Percentiles rank a stretch among this genome's conserved stretches.
Conservation (phyloP, 2,329 filamentous ascomycete species). For the Stagonosporopsis chrysanthemi region DNA sequence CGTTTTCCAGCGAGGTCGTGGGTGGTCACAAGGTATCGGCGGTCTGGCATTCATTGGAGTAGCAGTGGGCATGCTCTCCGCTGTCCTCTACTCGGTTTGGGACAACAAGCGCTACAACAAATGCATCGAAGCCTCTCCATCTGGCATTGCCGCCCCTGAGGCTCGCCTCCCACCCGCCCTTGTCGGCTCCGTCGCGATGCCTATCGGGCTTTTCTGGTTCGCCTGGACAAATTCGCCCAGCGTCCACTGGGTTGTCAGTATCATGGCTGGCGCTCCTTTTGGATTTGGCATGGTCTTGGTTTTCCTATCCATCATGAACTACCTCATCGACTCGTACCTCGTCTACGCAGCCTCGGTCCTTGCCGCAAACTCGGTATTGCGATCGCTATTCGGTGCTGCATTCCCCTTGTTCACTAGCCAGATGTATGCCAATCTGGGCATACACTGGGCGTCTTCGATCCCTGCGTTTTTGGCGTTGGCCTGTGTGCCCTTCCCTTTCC, state of each 20-base stretch:
- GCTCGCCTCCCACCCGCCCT: conserved; percentile 68
- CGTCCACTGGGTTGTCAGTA: conserved; percentile 63
- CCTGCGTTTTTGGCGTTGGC: conserved; percentile 57
- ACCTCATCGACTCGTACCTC: conserved; percentile 69
- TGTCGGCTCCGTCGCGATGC: conserved; percentile 66
- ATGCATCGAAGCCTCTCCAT: conserved; percentile 28
- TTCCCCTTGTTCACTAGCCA: conserved; percentile 58
- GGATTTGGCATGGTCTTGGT: conserved; percentile 50
- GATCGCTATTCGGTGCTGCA: conserved; percentile 56
- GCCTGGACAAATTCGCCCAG: conserved; percentile 53
- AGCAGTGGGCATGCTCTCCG: conserved; percentile 26
- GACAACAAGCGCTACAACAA: conserved; percentile 48
- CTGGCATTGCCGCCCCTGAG: conserved; percentile 57
- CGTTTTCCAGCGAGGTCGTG: conserved; percentile 46
- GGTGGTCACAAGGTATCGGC: conserved; percentile 49
- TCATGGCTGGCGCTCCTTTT: conserved; percentile 58
- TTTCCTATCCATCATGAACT: conserved; percentile 63
- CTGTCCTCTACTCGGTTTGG: conserved; percentile 37
- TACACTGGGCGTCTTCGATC: conserved; percentile 58
- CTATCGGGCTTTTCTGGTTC: conserved; percentile 50
- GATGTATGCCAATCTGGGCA: conserved; percentile 56
- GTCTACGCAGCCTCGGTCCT: conserved; percentile 34
- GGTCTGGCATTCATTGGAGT: conserved; percentile 46
- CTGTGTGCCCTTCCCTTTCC: conserved; percentile 63
- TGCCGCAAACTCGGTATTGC: conserved; percentile 55